Percentiles rank a stretch among this genome's conserved stretches.
Conservation (phyloP, 768 basidiomycete species). For the Kwoniella mangroviensis region DNA sequence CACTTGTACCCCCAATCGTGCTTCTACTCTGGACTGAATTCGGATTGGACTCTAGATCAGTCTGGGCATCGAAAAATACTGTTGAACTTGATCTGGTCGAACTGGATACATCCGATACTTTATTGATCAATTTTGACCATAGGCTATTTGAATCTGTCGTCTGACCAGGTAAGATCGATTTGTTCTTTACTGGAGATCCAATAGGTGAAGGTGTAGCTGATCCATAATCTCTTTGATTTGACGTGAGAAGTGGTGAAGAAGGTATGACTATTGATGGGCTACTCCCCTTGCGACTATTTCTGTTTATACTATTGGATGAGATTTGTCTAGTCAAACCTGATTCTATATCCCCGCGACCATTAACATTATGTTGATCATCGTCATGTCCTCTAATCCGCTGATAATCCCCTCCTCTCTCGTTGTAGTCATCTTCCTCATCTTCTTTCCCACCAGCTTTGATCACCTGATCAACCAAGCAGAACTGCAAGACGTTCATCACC, state of each 20-base stretch:
- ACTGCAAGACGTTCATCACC: constrained; percentile 66
- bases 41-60: not conserved
- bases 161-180: not conserved
- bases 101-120: constrained; percentile 4
- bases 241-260: constrained; percentile 23
- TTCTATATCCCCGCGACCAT: constrained; percentile 14
- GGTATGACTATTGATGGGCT: constrained; percentile 15
- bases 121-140: constrained; percentile 20
- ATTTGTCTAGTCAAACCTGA: constrained; percentile 7
- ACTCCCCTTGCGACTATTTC: not conserved
- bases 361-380: no score
- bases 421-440: constrained; percentile 17
- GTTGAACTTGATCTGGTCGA: constrained; percentile 16
- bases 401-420: constrained; percentile 4
- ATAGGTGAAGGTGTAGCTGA: constrained; percentile 22
- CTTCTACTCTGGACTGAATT: not conserved
- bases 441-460: constrained; percentile 47
- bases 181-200: constrained; percentile 10
- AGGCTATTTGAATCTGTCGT: not conserved
- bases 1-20: not conserved
- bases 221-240: constrained; percentile 16
- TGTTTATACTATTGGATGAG: constrained; percentile 1
- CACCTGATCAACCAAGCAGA: constrained; percentile 81
- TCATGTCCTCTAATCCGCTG: constrained; percentile 5
- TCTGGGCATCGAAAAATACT: constrained; percentile 14